Evolutionary conservation across 1,139 yeast species (phyloP), one percentile per base, ranked within the genome.

Genomic region (Ashbya aceris): DNA sequence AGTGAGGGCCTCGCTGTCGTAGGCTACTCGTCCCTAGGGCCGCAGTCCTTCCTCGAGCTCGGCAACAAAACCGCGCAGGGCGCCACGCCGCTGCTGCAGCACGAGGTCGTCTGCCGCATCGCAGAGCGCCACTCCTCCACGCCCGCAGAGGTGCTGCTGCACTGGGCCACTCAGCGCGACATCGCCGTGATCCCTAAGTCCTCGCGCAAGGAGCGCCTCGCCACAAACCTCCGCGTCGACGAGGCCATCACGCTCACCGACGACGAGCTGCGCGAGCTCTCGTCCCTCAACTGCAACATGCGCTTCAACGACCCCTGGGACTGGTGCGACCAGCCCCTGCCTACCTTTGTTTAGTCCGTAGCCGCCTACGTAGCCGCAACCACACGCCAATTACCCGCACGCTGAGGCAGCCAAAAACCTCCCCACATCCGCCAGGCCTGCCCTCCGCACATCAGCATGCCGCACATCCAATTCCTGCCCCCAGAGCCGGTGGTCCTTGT

Each of bases 251-350:
- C 75, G 40, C 69, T 78, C 56, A 53, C 76, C 26, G 62, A 72
- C n/a, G 73, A 65, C 8, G 87, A 82, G 45, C 49, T 82, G 36
- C 65, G 66, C 9, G 61, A 64, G 12, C 78, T 82, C 49, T 64
- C 73, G 28, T 63, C 63, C 38, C 73, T 86, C 61, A 83, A 87
- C 64, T 71, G 69, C 50, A 72, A 73, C 54, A 70, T 85, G 53
- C 77, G 96, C 67, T 85, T 86, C 70, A 86, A 86, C 64, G 85
- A 86, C 61, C 94, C 96, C 48, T 79, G 79, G 75, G 76, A 69
- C 54, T 83, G 93, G 93, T 45, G 48, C 34, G 54, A 51, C 36
- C 49, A 53, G 45, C 56, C 55, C 31, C 55, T 64, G 45, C 68
- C 68, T 45, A 63, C 57, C 39, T 64, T 64, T 41, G 49, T 55